Conservation (phyloP, 305 asterid species). For the Salvia sclarea region DNA sequence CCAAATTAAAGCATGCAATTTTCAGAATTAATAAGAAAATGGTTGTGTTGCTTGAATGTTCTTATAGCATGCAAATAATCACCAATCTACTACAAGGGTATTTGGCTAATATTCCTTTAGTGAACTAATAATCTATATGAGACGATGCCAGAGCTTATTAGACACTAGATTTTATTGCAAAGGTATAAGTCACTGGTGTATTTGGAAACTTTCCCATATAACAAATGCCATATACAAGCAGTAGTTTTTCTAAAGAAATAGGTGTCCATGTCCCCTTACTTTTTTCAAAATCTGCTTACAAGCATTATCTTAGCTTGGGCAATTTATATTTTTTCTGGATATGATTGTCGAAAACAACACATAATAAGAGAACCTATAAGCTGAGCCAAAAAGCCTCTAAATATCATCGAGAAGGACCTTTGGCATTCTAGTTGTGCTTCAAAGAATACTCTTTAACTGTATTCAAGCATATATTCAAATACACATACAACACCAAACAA, state of each 20-base stretch:
- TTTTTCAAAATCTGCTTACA: neutral
- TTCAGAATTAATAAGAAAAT: neutral
- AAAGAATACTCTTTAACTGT: neutral
- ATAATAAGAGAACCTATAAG: neutral
- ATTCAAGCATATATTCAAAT: neutral
- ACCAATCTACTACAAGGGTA: no score
- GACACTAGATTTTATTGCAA: no score
- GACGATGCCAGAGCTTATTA: no score
- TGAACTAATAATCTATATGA: no score
- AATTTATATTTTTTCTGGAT: neutral
- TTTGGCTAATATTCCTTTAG: no score
- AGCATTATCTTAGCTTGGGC: neutral
- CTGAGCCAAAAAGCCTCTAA: neutral
- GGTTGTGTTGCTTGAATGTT: neutral
- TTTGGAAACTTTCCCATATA: no score
- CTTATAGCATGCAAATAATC: no score
- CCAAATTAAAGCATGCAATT: neutral
- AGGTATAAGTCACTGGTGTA: no score
- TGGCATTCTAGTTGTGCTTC: neutral
- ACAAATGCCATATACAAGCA: neutral
- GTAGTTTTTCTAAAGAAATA: neutral
- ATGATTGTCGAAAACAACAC: neutral
- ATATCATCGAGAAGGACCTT: neutral
- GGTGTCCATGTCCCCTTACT: neutral
- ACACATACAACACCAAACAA: neutral